Evolutionary conservation across 495 filamentous ascomycete genomes (phyloP), one percentile per base, ranked within the genome.

Genomic region (Evansstolkia leycettana): DNA sequence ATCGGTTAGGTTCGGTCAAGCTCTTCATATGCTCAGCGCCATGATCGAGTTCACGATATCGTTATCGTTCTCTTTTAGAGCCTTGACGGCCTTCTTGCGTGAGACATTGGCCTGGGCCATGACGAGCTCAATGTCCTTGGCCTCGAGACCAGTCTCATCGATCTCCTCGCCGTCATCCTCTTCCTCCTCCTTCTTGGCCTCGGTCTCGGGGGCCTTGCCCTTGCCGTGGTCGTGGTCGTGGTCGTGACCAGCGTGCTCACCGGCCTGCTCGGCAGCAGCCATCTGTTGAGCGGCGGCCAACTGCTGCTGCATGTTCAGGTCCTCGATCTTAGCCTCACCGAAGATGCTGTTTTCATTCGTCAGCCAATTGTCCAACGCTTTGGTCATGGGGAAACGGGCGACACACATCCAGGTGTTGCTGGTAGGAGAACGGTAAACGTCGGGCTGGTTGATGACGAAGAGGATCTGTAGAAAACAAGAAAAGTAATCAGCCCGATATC

Each of bases 31-130:
- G 70, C 87, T 94, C 62, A 98, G 72, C 46, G 89, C 86, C 90
- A 98, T 98, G 69, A 98, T 98, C 39, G 89, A 94, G 76, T 96
- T 96, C 65, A 99, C 92, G 67, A 99, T 96, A 62, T 99, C 92
- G 51, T 95, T 94, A 65, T 95, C 86, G 61, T 99, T 95, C 72
- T 95, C 86, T 70, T 90, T 89, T 41, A 99, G 70, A 18, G 92
- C 92, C 67, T 94, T 96, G 69, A 96, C 79, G 37, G 90, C 90
- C 75, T 96, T 96, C 72, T 92, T 95, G 54, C 90, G 70, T 41
- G 83, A 90, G 37, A 99, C 90, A 52, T 70, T 90, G 40, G 90
- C 90, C 70, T 98, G 84, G 42, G 85, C 84, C 87, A 96, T 96
- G 56, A 99, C 90, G 23, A 99, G 71, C 57, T 99, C 92, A 50